phyloP scores from a whole-genome alignment of 805 yeast species.

The Isabelozyma gotoi region DNA sequence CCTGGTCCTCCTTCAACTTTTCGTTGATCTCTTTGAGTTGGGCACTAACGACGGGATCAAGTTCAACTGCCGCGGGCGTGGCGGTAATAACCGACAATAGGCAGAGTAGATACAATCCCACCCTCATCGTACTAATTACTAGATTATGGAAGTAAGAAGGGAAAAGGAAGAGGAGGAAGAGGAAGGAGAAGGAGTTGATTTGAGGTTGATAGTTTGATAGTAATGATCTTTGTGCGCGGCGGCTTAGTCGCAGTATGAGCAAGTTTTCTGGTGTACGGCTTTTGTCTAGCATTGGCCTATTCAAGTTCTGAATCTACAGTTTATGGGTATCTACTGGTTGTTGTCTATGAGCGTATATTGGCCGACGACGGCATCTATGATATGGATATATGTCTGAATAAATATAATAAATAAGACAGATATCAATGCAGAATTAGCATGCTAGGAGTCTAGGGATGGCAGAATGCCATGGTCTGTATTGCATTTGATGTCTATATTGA shows the following conservation, averaged over 20 bases:
- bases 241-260: too few species aligned
- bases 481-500: too few species aligned
- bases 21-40: background rate
- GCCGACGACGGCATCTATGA: background rate
- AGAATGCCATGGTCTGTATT: too few species aligned
- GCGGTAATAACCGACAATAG: background rate
- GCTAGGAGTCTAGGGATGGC: background rate
- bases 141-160: background rate
- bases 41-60: background rate
- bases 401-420: background rate
- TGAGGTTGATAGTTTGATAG: too few species aligned
- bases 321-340: too few species aligned
- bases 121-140: background rate
- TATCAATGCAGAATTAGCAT: background rate
- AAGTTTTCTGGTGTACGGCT: too few species aligned
- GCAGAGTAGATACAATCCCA: background rate
- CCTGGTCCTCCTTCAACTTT: background rate
- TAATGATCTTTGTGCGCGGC: too few species aligned
- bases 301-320: too few species aligned
- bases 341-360: background rate
- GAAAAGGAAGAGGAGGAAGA: background rate
- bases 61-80: background rate
- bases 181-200: too few species aligned
- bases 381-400: background rate
- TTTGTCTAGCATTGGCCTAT: too few species aligned